These are phyloP conservation scores for Ascochyta rabiei DNA, from an alignment of 2,329 filamentous ascomycete species.

Conservation along the genomic window DNA sequence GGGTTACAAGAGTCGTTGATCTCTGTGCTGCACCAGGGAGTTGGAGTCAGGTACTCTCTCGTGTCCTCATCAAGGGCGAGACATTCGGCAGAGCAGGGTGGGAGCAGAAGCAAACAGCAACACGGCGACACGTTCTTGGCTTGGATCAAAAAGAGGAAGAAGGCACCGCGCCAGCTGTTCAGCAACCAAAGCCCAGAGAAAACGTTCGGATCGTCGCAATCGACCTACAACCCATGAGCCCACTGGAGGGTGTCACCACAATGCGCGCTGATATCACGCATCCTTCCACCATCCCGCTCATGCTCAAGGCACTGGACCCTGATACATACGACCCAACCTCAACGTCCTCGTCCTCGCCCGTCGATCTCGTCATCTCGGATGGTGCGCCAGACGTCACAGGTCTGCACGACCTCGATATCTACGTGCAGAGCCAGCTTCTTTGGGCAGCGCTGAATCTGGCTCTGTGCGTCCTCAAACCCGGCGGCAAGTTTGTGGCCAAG, in stretches of 20 bases:
- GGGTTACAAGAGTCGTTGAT: constrained; percentile 91
- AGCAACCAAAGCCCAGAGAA: constrained; percentile 57
- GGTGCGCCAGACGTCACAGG: constrained; percentile 97
- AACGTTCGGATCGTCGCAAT: constrained; percentile 95
- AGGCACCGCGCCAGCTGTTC: constrained; percentile 21
- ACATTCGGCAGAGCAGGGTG: constrained; percentile 84
- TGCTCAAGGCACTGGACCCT: constrained; percentile 83
- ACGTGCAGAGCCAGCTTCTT: constrained; percentile 93
- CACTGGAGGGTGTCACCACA: constrained; percentile 88
- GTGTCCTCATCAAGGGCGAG: constrained; percentile 91
- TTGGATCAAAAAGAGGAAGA: constrained; percentile 17
- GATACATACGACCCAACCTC: constrained; percentile 55
- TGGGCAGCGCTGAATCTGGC: constrained; percentile 94
- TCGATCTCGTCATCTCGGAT: constrained; percentile 93
- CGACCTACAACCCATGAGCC: constrained; percentile 94
- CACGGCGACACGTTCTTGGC: constrained; percentile 63
- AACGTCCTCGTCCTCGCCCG: constrained; percentile 68
- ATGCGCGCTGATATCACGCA: constrained; percentile 97
- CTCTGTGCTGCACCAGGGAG: constrained; percentile 94
- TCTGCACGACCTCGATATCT: constrained; percentile 96
- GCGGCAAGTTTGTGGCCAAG: constrained; percentile 96
- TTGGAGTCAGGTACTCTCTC: constrained; percentile 95
- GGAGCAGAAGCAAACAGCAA: constrained; percentile 81
- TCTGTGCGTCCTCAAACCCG: constrained; percentile 87
- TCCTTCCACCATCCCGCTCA: constrained; percentile 87